Base-by-base conservation (phyloP, 225 moss, liverwort and hornwort species). In the Bryoerythrophyllum caledonicum region DNA sequence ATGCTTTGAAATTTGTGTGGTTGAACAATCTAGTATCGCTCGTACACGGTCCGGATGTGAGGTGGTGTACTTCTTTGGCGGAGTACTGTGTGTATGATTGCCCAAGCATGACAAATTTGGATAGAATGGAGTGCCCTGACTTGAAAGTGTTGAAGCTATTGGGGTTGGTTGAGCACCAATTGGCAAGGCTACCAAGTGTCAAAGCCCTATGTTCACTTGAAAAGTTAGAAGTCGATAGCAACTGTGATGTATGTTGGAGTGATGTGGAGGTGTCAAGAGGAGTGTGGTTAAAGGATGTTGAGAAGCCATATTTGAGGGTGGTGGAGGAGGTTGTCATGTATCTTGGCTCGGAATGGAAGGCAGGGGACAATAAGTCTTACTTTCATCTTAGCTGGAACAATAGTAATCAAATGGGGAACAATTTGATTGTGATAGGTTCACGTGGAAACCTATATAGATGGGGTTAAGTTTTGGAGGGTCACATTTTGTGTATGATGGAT, bases 71-170 rank as follows among this genome's bases (percentile, higher is more conserved):
- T 19, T 51, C 51, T 19, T 20, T 51, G 51, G 1, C 6, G 0
- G 2, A 0, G 51, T 51, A 19, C 20, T 0, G 0, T 20, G 51
- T 51, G 1, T 0, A 0, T 4, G 14, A 7, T 4, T 20, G 20
- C 20, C 51, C 51, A 6, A 51, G 7, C 6, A 51, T 51, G 51
- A 51, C 7, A 17, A n/a, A 52, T 52, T 20, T 52, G 52, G 20
- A 52, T n/a, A 17, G 19, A 52, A 52, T 52, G 52, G 52, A 52
- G n/a, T 52, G 20, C 52, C 52, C n/a, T 52, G 4, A 52, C 7
- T 52, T 52, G 20, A n/a, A 52, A 52, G 20, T n/a, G n/a, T n/a
- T n/a, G n/a, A n/a, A n/a, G n/a, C n/a, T n/a, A n/a, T n/a, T n/a
- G n/a, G n/a, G 52, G 20, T 19, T 52, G 52, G 52, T 52, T 52